phyloP scores from a whole-genome alignment of 352 stramenopile species.

The Hyaloperonospora brassicae region DNA sequence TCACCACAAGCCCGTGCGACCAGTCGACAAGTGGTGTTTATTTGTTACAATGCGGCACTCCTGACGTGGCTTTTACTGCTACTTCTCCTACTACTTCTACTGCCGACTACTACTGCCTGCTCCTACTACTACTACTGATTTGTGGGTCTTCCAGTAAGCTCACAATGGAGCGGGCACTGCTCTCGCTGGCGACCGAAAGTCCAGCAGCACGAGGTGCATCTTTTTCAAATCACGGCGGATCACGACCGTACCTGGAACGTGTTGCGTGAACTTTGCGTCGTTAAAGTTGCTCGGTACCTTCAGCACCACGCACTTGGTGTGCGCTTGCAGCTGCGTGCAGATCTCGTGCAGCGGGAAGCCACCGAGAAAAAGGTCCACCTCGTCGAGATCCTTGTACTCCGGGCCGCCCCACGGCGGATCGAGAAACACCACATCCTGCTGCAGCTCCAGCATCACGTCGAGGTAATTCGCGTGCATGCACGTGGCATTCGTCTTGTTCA shows the following conservation, averaged over 20 bases:
- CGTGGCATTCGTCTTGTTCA: slow-evolving; percentile 47
- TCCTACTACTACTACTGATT: too few relatives aligned
- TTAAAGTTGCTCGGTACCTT: slow-evolving; percentile 84
- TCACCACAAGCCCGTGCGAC: too few relatives aligned
- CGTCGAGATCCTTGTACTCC: slow-evolving; percentile 68
- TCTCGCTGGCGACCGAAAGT: slow-evolving; percentile 32
- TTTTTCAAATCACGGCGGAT: slow-evolving; percentile 69
- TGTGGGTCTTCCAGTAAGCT: too few relatives aligned
- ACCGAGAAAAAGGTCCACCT: slow-evolving; percentile 65
- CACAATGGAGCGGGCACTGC: background rate
- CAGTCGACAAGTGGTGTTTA: too few relatives aligned
- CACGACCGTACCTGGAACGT: slow-evolving; percentile 46
- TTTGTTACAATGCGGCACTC: too few relatives aligned
- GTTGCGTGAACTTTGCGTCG: slow-evolving; percentile 52
- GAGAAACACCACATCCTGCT: slow-evolving; percentile 79
- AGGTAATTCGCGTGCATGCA: slow-evolving; percentile 62
- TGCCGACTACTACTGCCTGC: too few relatives aligned
- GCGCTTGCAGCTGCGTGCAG: slow-evolving; percentile 38
- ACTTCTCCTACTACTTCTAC: too few relatives aligned
- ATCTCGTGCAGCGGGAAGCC: slow-evolving; percentile 54
- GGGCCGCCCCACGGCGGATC: slow-evolving; percentile 77
- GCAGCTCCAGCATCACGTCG: slow-evolving; percentile 55
- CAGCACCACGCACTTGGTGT: slow-evolving; percentile 53
- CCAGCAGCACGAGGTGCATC: slow-evolving; percentile 67
- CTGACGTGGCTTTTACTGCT: too few relatives aligned